Evolutionary conservation across 495 filamentous ascomycete genomes (phyloP), one percentile per base, ranked within the genome.

Genomic region (Bacidia rubella): DNA sequence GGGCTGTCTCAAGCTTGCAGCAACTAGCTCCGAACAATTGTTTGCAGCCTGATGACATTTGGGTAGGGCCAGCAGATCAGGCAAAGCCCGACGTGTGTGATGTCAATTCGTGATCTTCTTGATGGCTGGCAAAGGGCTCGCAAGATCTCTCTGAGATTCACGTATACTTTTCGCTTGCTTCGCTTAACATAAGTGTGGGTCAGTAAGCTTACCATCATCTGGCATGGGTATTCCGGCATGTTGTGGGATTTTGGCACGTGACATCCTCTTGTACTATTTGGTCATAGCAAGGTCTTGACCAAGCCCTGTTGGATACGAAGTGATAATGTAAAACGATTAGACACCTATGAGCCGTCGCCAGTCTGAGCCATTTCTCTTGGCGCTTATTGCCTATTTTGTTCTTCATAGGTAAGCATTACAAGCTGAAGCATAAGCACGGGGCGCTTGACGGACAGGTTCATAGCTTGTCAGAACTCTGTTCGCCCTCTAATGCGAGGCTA

Each of bases 1-100:
- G 45, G 2, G 55, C 53, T 0, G 52, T 58, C 53, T 55, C 56
- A 17, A 48, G 48, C 2, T 35, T 58, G 26, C 51, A 48, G 22
- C 53, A 59, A 38, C 25, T 59, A 1, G 39, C 9, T 1, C 56
- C 56, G 0, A 52, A 47, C 11, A 59, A 59, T 27, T 59, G 56
- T 39, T 32, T 55, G 39, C 56, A 55, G 1, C 32, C 48, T 1
- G 53, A 43, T 23, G 38, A 47, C 19, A 49, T 55, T 2, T 59
- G 56, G 56, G 46, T n/a, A 19, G 56, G 56, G 19, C 53, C 47
- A 35, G 29, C 29, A 7, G 29, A 15, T 35, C 29, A 35, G 29
- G 5, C 29, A 7, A 5, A 35, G 15, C 29, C 29, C 29, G 29
- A 35, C 15, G 5, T 35, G 29, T 35, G 29, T 35, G 29, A 35